Evolutionary conservation across 768 basidiomycete genomes (phyloP).

Genomic region (Antrodiella citrinella): DNA sequence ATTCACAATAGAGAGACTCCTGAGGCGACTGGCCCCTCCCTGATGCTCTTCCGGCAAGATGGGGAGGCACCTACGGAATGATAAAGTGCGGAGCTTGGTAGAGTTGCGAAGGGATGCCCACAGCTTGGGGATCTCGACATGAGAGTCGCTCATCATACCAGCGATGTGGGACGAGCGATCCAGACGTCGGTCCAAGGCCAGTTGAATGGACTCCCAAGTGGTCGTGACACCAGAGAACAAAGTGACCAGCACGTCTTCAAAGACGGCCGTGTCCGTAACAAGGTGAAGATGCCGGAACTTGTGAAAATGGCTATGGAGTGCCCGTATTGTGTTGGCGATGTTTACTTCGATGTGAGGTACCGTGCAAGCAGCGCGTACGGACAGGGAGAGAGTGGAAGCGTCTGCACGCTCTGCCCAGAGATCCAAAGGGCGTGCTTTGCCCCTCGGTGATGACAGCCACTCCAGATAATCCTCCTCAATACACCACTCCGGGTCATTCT

Average conservation of each 20-base stretch:
- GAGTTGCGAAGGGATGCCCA: not conserved
- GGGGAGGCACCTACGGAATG: not conserved
- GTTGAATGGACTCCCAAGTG: not conserved
- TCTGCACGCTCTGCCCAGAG: conserved; percentile 8
- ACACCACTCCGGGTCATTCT: conserved; percentile 4
- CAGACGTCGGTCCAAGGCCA: not conserved
- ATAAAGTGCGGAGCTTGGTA: not conserved
- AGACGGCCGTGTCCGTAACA: not conserved
- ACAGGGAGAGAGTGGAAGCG: not conserved
- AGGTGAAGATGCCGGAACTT: not conserved
- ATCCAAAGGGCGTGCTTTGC: conserved; percentile 7
- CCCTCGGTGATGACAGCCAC: conserved; percentile 1
- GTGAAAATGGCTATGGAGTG: not conserved
- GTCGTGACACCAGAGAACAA: not conserved
- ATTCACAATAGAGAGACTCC: not conserved
- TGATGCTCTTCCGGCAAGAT: not conserved
- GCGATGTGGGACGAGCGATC: not conserved
- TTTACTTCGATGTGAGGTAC: not conserved
- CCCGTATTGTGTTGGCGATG: not conserved
- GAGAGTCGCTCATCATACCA: not conserved
- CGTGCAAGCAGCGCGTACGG: not conserved
- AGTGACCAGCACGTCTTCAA: conserved; percentile 1
- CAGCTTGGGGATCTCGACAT: not conserved
- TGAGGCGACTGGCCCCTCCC: not conserved
- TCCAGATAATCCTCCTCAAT: conserved; percentile 9